Percentiles rank a stretch among this genome's conserved stretches.
Conservation (phyloP, 2,329 filamentous ascomycete species). For the Trichoderma atrobrunneum region DNA sequence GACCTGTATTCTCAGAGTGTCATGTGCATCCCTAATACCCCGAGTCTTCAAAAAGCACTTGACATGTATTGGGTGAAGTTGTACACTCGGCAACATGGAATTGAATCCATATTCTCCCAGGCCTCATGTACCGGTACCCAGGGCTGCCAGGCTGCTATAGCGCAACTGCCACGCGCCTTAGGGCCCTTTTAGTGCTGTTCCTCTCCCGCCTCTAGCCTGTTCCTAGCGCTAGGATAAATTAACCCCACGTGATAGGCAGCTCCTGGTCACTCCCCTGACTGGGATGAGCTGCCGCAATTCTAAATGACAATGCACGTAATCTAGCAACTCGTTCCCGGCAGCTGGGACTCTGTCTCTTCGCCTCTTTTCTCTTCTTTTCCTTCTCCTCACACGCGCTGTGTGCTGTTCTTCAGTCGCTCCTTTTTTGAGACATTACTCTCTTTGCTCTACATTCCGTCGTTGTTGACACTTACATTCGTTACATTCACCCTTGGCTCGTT, state of each 20-base stretch:
- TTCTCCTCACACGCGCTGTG: background rate
- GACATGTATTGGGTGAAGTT: too few relatives aligned
- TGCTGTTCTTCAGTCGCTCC: background rate
- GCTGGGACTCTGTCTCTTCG: background rate
- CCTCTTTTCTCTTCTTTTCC: background rate
- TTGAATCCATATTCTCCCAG: too few relatives aligned
- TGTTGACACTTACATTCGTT: slow-evolving; percentile 8
- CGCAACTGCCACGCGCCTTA: background rate
- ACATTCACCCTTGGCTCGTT: background rate
- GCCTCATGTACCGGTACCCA: too few relatives aligned
- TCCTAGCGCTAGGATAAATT: slow-evolving; percentile 5
- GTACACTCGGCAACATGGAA: too few relatives aligned
- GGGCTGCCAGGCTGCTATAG: background rate
- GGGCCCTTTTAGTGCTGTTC: slow-evolving; percentile 8
- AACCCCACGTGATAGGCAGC: slow-evolving; percentile 18
- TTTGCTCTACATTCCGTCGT: slow-evolving; percentile 13
- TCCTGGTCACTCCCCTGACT: slow-evolving; percentile 19
- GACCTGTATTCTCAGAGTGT: background rate
- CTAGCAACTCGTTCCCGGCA: background rate
- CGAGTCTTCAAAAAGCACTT: too few relatives aligned
- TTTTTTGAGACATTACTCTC: background rate
- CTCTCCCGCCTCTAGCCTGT: slow-evolving; percentile 1
- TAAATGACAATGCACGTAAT: background rate
- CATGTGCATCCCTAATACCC: too few relatives aligned
- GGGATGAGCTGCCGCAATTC: slow-evolving; percentile 10